Percentiles rank a stretch among this genome's conserved stretches.
Evolutionary conservation across 2,329 filamentous ascomycete species (phyloP).

Genomic region (Hypoxylon sp.): DNA sequence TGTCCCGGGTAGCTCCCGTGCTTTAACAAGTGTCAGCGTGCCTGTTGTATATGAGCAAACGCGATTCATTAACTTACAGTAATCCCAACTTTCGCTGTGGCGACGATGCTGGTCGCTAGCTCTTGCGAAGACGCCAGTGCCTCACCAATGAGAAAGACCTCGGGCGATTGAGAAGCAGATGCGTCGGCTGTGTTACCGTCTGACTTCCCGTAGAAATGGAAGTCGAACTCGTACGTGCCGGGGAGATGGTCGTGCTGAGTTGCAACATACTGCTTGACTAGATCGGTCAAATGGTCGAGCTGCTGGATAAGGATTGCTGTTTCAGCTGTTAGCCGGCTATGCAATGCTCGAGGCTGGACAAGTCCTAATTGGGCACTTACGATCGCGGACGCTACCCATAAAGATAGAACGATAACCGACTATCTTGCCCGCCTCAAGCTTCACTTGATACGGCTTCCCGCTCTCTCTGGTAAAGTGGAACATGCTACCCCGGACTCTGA

Average conservation of each 20-base stretch:
- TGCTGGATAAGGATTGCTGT: slow-evolving; percentile 53
- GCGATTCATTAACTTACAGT: slow-evolving; percentile 38
- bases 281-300: slow-evolving; percentile 47
- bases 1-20: slow-evolving; percentile 59
- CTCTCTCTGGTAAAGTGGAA: slow-evolving; percentile 46
- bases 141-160: slow-evolving; percentile 58
- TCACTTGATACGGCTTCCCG: slow-evolving; percentile 53
- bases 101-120: slow-evolving; percentile 53
- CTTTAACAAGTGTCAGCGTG: slow-evolving; percentile 18
- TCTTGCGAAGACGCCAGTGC: slow-evolving; percentile 55
- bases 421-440: slow-evolving; percentile 56
- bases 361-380: slow-evolving; percentile 28
- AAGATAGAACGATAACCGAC: slow-evolving; percentile 55
- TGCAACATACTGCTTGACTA: slow-evolving; percentile 43
- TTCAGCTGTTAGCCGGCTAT: slow-evolving; percentile 1
- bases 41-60: background rate
- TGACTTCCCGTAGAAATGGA: slow-evolving; percentile 56
- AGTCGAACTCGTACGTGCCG: slow-evolving; percentile 50
- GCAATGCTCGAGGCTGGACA: background rate
- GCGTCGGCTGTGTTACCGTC: slow-evolving; percentile 31
- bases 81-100: slow-evolving; percentile 50
- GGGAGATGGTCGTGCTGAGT: slow-evolving; percentile 27
- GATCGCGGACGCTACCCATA: slow-evolving; percentile 56
- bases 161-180: slow-evolving; percentile 26
- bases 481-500: slow-evolving; percentile 50